Evolutionary conservation across 169 alveolate genomes (phyloP).

Genomic region (Blepharisma undulans): DNA sequence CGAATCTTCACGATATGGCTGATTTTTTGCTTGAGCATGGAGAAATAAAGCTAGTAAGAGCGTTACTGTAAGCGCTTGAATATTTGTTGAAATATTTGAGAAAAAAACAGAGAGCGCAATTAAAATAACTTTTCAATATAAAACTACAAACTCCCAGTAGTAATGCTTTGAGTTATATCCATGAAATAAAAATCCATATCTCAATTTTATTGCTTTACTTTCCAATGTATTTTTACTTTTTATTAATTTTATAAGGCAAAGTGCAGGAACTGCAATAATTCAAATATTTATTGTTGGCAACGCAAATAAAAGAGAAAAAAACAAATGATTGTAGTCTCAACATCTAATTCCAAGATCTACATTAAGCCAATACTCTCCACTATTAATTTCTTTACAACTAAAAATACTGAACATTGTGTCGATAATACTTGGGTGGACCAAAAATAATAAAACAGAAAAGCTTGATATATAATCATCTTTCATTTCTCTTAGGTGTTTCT

Average conservation of each 20-base stretch:
- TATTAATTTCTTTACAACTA: background rate
- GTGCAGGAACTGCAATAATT: background rate
- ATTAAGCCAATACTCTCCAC: background rate
- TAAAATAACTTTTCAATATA: background rate
- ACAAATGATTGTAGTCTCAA: conserved; percentile 3
- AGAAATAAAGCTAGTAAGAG: too few species aligned
- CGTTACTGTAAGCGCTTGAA: too few species aligned
- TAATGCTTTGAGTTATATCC: background rate
- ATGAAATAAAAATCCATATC: conserved; percentile 17
- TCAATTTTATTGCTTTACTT: background rate
- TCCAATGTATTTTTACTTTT: background rate
- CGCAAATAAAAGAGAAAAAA: background rate
- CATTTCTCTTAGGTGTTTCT: background rate
- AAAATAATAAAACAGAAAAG: background rate
- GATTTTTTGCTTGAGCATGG: background rate
- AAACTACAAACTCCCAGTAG: conserved; percentile 34
- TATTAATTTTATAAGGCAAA: background rate
- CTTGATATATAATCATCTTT: background rate
- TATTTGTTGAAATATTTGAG: too few species aligned
- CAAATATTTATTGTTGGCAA: background rate
- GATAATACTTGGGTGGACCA: background rate
- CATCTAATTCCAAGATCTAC: background rate
- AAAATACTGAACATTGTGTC: background rate
- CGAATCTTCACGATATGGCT: background rate
- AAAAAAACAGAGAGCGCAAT: background rate